Conservation (phyloP, 768 basidiomycete genomes). For the Rhizopogon roseolus region DNA sequence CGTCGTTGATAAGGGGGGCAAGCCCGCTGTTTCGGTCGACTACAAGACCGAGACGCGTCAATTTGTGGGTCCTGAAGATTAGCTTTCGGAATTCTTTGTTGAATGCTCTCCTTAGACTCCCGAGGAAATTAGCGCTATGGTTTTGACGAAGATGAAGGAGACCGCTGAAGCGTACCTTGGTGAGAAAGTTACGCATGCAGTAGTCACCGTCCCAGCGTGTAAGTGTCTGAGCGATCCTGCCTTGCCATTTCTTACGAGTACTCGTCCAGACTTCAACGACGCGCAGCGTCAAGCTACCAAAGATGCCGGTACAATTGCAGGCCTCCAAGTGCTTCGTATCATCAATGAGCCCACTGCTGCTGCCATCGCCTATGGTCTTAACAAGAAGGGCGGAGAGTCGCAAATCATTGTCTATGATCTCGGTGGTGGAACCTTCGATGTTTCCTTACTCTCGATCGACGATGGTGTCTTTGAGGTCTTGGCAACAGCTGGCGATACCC, state of each 20-base stretch:
- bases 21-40: slow-evolving; percentile 73
- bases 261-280: slow-evolving; percentile 85
- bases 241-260: slow-evolving; percentile 25
- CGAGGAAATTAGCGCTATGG: slow-evolving; percentile 95
- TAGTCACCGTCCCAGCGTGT: slow-evolving; percentile 97
- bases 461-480: slow-evolving; percentile 90
- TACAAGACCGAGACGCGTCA: slow-evolving; percentile 77
- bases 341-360: slow-evolving; percentile 98
- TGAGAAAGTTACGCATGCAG: slow-evolving; percentile 93
- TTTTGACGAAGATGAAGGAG: slow-evolving; percentile 97
- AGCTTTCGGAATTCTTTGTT: not conserved
- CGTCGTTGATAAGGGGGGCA: slow-evolving; percentile 72
- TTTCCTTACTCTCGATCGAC: slow-evolving; percentile 91
- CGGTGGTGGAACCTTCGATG: slow-evolving; percentile 98
- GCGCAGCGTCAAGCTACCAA: slow-evolving; percentile 99
- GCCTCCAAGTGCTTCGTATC: slow-evolving; percentile 92
- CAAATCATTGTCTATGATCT: slow-evolving; percentile 98
- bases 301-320: slow-evolving; percentile 93
- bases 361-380: slow-evolving; percentile 96
- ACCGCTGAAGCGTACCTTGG: slow-evolving; percentile 98
- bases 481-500: slow-evolving; percentile 91
- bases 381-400: slow-evolving; percentile 91
- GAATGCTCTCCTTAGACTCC: slow-evolving; percentile 54
- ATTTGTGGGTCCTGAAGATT: slow-evolving; percentile 57
- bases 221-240: slow-evolving; percentile 17